A percentile compares a stretch with the other conserved stretches of the same genome.
Evolutionary conservation across 2,329 filamentous ascomycete species (phyloP).

Genomic region (Triangularia verruculosa): DNA sequence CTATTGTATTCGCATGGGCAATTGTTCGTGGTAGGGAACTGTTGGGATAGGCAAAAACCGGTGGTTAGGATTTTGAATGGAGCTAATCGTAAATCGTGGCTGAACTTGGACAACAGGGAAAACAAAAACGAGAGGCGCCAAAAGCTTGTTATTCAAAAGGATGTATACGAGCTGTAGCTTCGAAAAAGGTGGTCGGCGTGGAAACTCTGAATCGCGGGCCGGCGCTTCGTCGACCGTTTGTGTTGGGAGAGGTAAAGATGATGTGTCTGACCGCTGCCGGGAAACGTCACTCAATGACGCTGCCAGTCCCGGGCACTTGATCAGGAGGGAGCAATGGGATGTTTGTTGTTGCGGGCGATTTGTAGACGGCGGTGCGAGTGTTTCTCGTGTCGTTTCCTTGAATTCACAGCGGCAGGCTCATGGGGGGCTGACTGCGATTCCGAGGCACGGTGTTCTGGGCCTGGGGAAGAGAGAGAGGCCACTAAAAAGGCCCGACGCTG

Average conservation of each 20-base stretch:
- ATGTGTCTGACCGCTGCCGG: neutral
- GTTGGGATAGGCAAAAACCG: conserved; percentile 1
- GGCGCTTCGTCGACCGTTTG: conserved; percentile 1
- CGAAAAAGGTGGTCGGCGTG: neutral
- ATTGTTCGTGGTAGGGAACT: neutral
- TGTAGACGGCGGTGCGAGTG: neutral
- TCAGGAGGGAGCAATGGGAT: neutral
- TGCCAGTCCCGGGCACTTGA: neutral
- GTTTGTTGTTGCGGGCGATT: conserved; percentile 1
- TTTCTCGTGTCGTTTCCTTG: neutral
- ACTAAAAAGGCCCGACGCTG: conserved; percentile 11
- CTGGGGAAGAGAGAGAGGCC: conserved; percentile 15
- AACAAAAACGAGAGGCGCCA: neutral
- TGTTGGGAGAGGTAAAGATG: neutral
- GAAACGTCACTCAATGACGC: conserved; percentile 15
- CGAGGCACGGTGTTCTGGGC: conserved; percentile 15
- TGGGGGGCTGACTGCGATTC: conserved; percentile 17
- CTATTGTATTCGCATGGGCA: conserved; percentile 25
- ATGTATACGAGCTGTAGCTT: neutral
- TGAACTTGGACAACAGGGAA: neutral
- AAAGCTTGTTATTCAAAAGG: neutral
- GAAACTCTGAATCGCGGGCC: conserved; percentile 7
- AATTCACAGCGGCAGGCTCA: neutral
- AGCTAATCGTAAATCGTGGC: neutral
- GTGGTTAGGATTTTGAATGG: neutral